A percentile compares a stretch with the other conserved stretches of the same genome.
These are phyloP conservation scores for Sclerotinia glacialis DNA, from an alignment of 2,329 filamentous ascomycete genomes.

Conservation along the genomic window DNA sequence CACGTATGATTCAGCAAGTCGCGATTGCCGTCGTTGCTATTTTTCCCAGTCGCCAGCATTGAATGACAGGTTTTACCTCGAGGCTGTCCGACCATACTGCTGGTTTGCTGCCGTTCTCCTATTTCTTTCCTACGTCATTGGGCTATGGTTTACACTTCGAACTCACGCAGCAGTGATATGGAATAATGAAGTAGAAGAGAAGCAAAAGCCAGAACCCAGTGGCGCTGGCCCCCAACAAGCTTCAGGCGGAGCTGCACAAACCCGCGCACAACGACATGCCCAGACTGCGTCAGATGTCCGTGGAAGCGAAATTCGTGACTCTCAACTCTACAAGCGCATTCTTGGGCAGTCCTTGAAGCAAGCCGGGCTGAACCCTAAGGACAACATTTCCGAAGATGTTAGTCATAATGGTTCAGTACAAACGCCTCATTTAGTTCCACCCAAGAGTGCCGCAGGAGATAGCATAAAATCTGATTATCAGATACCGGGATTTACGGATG, in stretches of 20 bases:
- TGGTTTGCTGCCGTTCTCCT: slow-evolving; percentile 82
- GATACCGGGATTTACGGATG: slow-evolving; percentile 71
- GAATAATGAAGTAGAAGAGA: slow-evolving; percentile 81
- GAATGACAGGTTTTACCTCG: slow-evolving; percentile 81
- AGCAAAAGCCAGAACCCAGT: slow-evolving; percentile 57
- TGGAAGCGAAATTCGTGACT: slow-evolving; percentile 71
- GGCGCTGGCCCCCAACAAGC: slow-evolving; percentile 37
- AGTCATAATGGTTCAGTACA: slow-evolving; percentile 46
- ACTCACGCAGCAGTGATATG: slow-evolving; percentile 97
- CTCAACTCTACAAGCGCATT: slow-evolving; percentile 88
- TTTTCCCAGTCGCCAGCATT: slow-evolving; percentile 85
- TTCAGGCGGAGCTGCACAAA: slow-evolving; percentile 28
- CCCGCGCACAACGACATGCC: slow-evolving; percentile 30
- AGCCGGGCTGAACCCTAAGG: slow-evolving; percentile 62
- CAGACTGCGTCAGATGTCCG: slow-evolving; percentile 28
- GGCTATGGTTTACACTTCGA: slow-evolving; percentile 89
- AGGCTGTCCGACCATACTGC: slow-evolving; percentile 90
- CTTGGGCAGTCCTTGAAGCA: slow-evolving; percentile 86
- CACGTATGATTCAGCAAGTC: slow-evolving; percentile 43
- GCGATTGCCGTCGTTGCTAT: slow-evolving; percentile 89
- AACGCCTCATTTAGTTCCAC: slow-evolving; percentile 73
- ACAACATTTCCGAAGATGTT: slow-evolving; percentile 40
- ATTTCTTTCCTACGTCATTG: slow-evolving; percentile 91
- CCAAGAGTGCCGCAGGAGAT: slow-evolving; percentile 54
- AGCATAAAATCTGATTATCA: slow-evolving; percentile 48